These are phyloP conservation scores for Paecilomyces sp. DNA, from an alignment of 2,329 filamentous ascomycete genomes.

Conservation along the genomic window DNA sequence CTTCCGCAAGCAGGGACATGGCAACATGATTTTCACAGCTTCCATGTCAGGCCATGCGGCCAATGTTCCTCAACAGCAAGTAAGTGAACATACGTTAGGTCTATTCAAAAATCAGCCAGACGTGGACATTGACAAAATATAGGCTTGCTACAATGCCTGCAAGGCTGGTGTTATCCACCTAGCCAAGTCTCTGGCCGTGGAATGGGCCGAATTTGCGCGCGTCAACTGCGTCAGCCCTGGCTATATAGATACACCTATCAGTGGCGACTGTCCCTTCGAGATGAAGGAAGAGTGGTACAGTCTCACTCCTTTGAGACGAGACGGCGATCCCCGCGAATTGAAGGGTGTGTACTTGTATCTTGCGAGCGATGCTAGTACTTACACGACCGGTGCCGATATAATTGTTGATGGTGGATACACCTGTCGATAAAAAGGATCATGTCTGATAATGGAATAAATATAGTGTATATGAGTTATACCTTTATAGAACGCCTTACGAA, in stretches of 20 bases:
- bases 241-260: constrained; percentile 45
- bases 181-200: constrained; percentile 44
- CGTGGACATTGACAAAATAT: too few species aligned
- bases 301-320: constrained; percentile 15
- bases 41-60: constrained; percentile 65
- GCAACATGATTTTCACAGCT: constrained; percentile 43
- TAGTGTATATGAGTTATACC: too few species aligned
- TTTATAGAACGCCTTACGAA: too few species aligned
- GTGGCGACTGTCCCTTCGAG: background rate
- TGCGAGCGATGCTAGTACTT: constrained; percentile 68
- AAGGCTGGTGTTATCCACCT: constrained; percentile 50
- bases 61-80: constrained; percentile 58
- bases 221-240: constrained; percentile 45
- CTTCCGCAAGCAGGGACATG: constrained; percentile 54
- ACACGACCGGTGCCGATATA: constrained; percentile 64
- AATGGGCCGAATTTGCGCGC: constrained; percentile 48
- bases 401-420: constrained; percentile 63
- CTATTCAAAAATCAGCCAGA: too few species aligned
- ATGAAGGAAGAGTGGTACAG: background rate
- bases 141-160: constrained; percentile 46
- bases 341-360: constrained; percentile 73
- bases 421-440: too few species aligned
- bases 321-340: constrained; percentile 62
- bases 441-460: too few species aligned
- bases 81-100: too few species aligned